Evolutionary conservation across 2,329 filamentous ascomycete genomes (phyloP).

Genomic region (Sporothrix globosa): DNA sequence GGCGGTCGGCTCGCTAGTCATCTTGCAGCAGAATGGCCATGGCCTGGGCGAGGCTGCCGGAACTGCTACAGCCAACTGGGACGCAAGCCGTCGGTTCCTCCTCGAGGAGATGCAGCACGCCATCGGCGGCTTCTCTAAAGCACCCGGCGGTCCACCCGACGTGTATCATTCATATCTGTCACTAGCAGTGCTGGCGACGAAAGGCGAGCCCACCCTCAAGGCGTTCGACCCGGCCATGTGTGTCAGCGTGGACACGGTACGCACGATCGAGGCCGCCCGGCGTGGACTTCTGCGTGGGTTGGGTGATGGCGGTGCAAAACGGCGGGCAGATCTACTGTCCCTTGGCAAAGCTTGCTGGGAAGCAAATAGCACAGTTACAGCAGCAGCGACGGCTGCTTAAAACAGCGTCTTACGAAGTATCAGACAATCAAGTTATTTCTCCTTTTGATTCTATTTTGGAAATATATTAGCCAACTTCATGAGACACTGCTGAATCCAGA

Average conservation of each 20-base stretch:
- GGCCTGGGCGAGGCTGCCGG: not conserved
- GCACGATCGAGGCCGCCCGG: slow-evolving; percentile 55
- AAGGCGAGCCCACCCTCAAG: slow-evolving; percentile 71
- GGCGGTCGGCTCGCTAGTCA: slow-evolving; percentile 68
- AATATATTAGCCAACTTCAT: not conserved
- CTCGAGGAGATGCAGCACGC: slow-evolving; percentile 83
- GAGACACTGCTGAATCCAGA: not conserved
- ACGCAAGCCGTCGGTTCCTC: slow-evolving; percentile 73
- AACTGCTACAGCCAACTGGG: slow-evolving; percentile 61
- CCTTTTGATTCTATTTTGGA: not conserved
- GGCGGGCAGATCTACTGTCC: slow-evolving; percentile 20
- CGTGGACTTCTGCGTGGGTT: slow-evolving; percentile 42
- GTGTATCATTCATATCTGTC: slow-evolving; percentile 90
- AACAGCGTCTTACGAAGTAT: not conserved
- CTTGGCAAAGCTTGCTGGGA: slow-evolving; percentile 28
- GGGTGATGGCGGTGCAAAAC: not conserved
- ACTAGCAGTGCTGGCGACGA: slow-evolving; percentile 74
- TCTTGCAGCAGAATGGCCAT: slow-evolving; percentile 38
- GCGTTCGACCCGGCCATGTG: slow-evolving; percentile 75
- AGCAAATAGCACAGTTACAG: not conserved
- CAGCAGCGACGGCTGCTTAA: not conserved
- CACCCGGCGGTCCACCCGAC: slow-evolving; percentile 68
- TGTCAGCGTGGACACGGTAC: slow-evolving; percentile 64
- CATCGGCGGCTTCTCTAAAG: slow-evolving; percentile 81
- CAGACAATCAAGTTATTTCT: not conserved